Evolutionary conservation across 1,284 basidiomycete species (phyloP).

Genomic region (Rhodotorula sp.): DNA sequence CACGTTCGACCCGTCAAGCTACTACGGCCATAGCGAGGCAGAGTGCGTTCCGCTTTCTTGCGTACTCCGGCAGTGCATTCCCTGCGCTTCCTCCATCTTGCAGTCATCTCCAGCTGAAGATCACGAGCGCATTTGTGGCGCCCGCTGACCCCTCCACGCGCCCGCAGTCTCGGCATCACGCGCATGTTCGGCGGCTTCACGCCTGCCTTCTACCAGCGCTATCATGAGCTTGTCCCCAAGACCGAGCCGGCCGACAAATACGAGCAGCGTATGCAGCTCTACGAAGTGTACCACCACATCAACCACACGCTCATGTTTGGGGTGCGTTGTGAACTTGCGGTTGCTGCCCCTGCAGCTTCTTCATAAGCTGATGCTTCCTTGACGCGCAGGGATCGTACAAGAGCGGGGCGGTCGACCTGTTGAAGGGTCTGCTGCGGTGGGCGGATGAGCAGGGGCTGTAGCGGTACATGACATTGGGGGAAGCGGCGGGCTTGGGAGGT

Average conservation of each 20-base stretch:
- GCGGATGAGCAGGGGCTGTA: constrained; percentile 15
- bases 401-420: constrained; percentile 1
- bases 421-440: constrained; percentile 1
- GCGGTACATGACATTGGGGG: no score
- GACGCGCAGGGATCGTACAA: constrained; percentile 4
- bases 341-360: background rate
- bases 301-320: constrained; percentile 34
- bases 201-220: constrained; percentile 13
- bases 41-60: constrained; percentile 6
- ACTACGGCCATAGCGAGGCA: constrained; percentile 32
- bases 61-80: background rate
- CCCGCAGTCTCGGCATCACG: constrained; percentile 25
- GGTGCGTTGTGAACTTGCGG: background rate
- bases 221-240: constrained; percentile 23
- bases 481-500: no score
- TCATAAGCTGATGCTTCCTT: background rate
- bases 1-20: constrained; percentile 30
- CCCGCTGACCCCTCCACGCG: background rate
- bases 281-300: constrained; percentile 31
- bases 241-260: constrained; percentile 25
- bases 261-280: constrained; percentile 26
- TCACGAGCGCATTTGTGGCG: no score
- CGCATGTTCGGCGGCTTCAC: constrained; percentile 37
- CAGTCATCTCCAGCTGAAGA: no score
- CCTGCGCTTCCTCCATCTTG: no score